These are phyloP conservation scores for Ambrosia artemisiifolia DNA, from an alignment of 129 eudicot genomes.

Conservation along the genomic window DNA sequence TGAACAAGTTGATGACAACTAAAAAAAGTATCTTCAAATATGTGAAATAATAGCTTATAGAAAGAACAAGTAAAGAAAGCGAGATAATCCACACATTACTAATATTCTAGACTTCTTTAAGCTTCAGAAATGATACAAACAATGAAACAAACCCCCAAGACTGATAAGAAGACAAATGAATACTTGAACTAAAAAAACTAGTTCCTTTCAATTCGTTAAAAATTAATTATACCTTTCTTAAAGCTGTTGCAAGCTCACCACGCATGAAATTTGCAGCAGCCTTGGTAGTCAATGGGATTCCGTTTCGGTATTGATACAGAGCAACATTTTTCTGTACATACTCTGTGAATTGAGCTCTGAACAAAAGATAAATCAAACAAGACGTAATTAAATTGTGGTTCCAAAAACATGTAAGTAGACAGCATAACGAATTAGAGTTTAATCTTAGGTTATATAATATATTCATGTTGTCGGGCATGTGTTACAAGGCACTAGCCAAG, in stretches of 20 bases:
- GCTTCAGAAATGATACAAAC: constrained; percentile 1
- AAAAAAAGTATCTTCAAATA: constrained; percentile 10
- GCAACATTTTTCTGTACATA: constrained; percentile 93
- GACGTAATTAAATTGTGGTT: not conserved
- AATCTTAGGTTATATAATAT: not conserved
- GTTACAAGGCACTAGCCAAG: not conserved
- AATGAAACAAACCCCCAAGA: constrained; percentile 15
- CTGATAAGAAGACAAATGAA: not conserved
- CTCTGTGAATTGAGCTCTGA: constrained; percentile 96
- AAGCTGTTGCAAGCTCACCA: constrained; percentile 96
- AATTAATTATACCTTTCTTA: constrained; percentile 61
- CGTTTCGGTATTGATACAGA: constrained; percentile 86
- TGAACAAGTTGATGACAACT: not conserved
- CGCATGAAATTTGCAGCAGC: constrained; percentile 97
- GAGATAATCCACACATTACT: not conserved
- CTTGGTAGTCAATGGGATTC: constrained; percentile 84
- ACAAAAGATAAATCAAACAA: not conserved
- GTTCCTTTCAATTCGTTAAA: not conserved
- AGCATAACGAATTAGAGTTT: not conserved
- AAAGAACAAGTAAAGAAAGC: not conserved
- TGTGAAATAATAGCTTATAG: not conserved
- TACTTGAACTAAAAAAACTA: not conserved
- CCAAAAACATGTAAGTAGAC: not conserved
- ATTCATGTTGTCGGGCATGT: too few species aligned
- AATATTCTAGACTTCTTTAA: not conserved